Percentiles rank a stretch among this genome's conserved stretches.
Evolutionary conservation across 1,139 yeast species (phyloP).

Genomic region (Pichia sp.): DNA sequence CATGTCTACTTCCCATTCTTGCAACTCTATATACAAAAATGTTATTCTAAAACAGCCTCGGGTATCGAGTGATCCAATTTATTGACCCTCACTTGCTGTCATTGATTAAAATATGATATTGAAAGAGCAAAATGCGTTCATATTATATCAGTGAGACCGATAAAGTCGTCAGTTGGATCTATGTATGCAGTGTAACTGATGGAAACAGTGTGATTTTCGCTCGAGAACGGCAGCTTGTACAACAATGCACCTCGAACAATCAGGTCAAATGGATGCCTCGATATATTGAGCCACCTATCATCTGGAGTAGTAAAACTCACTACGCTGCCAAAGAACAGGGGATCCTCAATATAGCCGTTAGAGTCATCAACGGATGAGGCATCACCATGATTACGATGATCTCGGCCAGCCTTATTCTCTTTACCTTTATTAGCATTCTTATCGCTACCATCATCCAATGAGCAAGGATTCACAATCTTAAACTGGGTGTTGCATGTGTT

Average conservation of each 20-base stretch:
- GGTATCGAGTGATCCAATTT: too few species aligned
- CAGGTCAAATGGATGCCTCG: conserved; percentile 78
- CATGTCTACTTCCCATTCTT: too few species aligned
- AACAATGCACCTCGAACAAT: conserved; percentile 77
- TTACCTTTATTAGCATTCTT: conserved; percentile 14
- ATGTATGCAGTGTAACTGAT: conserved; percentile 55
- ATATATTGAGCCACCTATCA: conserved; percentile 67
- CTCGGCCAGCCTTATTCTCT: background rate
- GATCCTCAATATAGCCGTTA: background rate
- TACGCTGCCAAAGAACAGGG: background rate
- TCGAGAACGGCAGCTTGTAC: conserved; percentile 65
- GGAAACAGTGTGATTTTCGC: conserved; percentile 48
- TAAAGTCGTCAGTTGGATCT: conserved; percentile 37
- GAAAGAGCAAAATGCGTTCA: too few species aligned
- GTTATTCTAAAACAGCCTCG: too few species aligned
- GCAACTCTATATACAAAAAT: too few species aligned
- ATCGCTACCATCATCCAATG: conserved; percentile 15
- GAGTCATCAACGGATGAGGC: too few species aligned
- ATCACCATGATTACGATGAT: background rate
- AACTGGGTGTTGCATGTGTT: conserved; percentile 57
- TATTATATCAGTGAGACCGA: too few species aligned
- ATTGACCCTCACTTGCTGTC: too few species aligned
- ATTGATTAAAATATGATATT: too few species aligned
- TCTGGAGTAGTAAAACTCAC: conserved; percentile 19
- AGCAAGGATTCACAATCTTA: conserved; percentile 69